Conservation (phyloP, 495 filamentous ascomycete species). For the Immersiella caudata region DNA sequence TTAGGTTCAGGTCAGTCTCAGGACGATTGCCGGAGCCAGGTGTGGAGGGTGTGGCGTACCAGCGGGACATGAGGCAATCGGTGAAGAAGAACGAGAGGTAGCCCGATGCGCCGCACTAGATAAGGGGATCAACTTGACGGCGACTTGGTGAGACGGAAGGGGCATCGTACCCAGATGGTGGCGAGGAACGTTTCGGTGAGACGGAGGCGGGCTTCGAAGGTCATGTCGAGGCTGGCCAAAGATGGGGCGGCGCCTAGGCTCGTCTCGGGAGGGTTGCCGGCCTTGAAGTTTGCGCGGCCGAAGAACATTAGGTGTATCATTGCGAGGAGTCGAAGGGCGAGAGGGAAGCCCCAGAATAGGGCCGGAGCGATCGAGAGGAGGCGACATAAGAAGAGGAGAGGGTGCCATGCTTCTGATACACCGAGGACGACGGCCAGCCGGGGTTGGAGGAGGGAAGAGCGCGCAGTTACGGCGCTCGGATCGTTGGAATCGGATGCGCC, state of each 20-base stretch:
- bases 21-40: neutral
- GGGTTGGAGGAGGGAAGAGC: conserved; percentile 63
- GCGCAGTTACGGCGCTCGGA: conserved; percentile 62
- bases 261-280: neutral
- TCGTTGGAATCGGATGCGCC: conserved; percentile 30
- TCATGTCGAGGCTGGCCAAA: conserved; percentile 17
- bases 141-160: neutral
- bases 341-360: conserved; percentile 48
- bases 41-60: conserved; percentile 48
- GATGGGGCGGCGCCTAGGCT: neutral
- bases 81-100: conserved; percentile 90
- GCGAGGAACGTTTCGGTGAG: conserved; percentile 80
- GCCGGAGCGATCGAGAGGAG: conserved; percentile 48
- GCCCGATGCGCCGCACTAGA: conserved; percentile 76
- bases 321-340: conserved; percentile 49
- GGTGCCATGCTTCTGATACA: conserved; percentile 50
- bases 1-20: neutral
- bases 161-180: conserved; percentile 73
- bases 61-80: conserved; percentile 90
- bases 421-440: conserved; percentile 54
- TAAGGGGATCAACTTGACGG: neutral
- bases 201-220: conserved; percentile 48
- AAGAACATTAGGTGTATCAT: conserved; percentile 35
- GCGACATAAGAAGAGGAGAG: conserved; percentile 49
- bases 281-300: conserved; percentile 17